Evolutionary conservation across 139 green algal genomes (phyloP).

Genomic region (Chlorella ohadii): DNA sequence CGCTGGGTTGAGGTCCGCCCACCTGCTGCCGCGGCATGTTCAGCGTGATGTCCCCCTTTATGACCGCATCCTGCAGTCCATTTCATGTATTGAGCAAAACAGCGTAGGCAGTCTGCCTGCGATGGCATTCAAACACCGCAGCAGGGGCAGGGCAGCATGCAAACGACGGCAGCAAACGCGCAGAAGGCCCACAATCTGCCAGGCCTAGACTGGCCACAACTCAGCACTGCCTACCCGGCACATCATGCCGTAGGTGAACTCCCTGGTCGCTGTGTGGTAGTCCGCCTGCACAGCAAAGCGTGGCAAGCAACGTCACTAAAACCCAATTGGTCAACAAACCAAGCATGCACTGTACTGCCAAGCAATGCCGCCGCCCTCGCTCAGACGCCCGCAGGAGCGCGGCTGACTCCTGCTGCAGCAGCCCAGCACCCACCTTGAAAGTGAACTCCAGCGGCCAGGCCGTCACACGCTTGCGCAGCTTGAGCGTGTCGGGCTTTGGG

Average conservation of each 20-base stretch:
- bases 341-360: too few relatives aligned
- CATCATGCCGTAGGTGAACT: constrained; percentile 51
- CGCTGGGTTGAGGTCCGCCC: too few relatives aligned
- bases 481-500: constrained; percentile 45
- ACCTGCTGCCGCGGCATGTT: constrained; percentile 39
- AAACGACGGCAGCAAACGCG: too few relatives aligned
- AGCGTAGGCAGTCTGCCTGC: too few relatives aligned
- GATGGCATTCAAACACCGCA: too few relatives aligned
- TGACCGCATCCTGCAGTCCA: constrained; percentile 31
- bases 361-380: not conserved
- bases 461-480: constrained; percentile 45
- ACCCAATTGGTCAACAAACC: not conserved
- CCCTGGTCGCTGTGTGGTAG: constrained; percentile 42
- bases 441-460: constrained; percentile 42
- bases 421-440: constrained; percentile 8
- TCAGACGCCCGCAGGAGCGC: not conserved
- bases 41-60: constrained; percentile 34
- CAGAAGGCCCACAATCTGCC: too few relatives aligned
- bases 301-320: not conserved
- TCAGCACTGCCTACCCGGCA: constrained; percentile 35
- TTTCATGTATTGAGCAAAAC: too few relatives aligned
- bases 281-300: constrained; percentile 35
- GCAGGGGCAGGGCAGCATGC: not conserved
- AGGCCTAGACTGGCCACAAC: not conserved
- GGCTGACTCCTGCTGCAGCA: too few relatives aligned